Evolutionary conservation across 257 asterid species (phyloP).

Genomic region (Nicotiana attenuata): DNA sequence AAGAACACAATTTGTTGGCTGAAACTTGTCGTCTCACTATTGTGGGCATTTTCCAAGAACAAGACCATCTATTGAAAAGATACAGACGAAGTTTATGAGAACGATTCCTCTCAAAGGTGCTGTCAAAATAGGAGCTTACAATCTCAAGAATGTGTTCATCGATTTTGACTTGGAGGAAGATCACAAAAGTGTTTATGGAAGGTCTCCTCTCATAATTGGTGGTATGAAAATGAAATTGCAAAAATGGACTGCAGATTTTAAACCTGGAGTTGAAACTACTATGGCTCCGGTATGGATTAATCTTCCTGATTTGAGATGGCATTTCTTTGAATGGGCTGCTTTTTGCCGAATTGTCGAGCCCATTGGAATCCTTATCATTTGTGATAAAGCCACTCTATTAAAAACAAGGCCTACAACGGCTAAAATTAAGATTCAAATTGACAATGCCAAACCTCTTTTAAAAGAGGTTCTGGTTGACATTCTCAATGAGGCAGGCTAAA

Average conservation of each 20-base stretch:
- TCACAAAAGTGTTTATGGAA: background rate
- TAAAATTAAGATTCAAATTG: background rate
- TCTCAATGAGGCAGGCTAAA: background rate
- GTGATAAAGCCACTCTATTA: too few relatives aligned
- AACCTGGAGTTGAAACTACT: background rate
- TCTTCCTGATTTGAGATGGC: background rate
- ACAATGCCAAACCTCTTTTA: background rate
- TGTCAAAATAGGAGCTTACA: background rate
- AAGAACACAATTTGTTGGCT: background rate
- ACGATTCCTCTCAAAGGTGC: background rate
- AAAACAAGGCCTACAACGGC: background rate
- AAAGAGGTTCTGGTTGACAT: background rate
- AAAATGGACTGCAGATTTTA: background rate
- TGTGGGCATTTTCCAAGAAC: background rate
- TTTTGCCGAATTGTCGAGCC: background rate
- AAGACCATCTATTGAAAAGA: background rate
- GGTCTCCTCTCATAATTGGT: background rate
- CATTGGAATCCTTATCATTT: background rate
- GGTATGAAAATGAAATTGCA: background rate
- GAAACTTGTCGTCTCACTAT: background rate
- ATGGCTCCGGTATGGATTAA: background rate
- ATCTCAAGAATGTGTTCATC: background rate
- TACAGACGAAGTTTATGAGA: background rate
- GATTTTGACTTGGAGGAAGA: background rate
- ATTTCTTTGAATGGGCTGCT: background rate